Percentiles rank a stretch among this genome's conserved stretches.
These are phyloP conservation scores for Penicillium angulare DNA, from an alignment of 495 filamentous ascomycete genomes.

Conservation along the genomic window DNA sequence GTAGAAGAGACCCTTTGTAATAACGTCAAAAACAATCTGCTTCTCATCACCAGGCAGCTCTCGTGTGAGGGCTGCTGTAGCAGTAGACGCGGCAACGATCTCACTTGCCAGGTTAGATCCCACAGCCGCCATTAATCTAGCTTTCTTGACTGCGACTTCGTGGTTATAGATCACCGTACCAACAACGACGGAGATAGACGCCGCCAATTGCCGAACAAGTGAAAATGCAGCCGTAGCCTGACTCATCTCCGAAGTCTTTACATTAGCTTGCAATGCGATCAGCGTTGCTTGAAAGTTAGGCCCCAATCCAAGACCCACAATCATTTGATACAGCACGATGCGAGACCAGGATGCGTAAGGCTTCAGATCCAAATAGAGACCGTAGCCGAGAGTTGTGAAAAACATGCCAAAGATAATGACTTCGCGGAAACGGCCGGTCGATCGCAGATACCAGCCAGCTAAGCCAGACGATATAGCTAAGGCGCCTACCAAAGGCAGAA, in stretches of 20 bases:
- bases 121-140: neutral
- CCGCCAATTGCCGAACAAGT: constrained; percentile 36
- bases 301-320: constrained; percentile 58
- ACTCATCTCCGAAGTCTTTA: constrained; percentile 33
- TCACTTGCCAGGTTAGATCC: neutral
- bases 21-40: neutral
- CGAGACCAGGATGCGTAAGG: constrained; percentile 53
- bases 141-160: neutral
- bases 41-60: neutral
- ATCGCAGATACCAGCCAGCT: constrained; percentile 39
- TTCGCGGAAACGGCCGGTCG: constrained; percentile 11
- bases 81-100: constrained; percentile 2
- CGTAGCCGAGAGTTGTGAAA: constrained; percentile 58
- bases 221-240: constrained; percentile 37
- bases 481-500: constrained; percentile 1
- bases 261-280: constrained; percentile 43
- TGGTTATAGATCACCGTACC: constrained; percentile 36
- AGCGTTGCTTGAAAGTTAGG: constrained; percentile 63
- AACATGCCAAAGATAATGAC: constrained; percentile 56
- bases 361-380: constrained; percentile 61
- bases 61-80: neutral
- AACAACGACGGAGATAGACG: constrained; percentile 40
- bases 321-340: constrained; percentile 55
- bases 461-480: constrained; percentile 1
- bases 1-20: constrained; percentile 3